Base-by-base conservation (phyloP, 2,329 filamentous ascomycete species). In the Scedosporium dehoogii region DNA sequence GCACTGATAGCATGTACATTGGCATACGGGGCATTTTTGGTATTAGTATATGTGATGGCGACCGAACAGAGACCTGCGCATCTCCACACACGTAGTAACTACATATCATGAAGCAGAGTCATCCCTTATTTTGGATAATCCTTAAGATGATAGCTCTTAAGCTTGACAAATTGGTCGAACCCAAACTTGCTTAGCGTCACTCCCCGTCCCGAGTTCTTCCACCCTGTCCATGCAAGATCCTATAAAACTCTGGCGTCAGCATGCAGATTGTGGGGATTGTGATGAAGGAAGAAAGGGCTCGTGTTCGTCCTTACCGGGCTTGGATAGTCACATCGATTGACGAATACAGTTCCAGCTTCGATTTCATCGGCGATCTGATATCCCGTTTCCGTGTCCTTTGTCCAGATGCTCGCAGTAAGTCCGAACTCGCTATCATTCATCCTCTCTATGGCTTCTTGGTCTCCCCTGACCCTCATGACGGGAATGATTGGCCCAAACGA, bases 351-450 rank as follows among this genome's bases (percentile, higher is more conserved):
- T 51, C 93, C 93, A 56, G 93, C 92, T 73, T 97, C 92, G 58
- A 97, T 85, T 59, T 87, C 81, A 62, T 94, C 87, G 46, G 88
- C 85, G 60, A 97, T 80, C 72, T 89, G 83, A 68, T 92, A 86
- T 16, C 88, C 93, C 71, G 81, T 87, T 56, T 78, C 80, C 2
- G 86, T 85, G 71, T 97, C 91, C 74, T 94, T 96, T 63, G 92
- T 96, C 93, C 93, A 97, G 69, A 97, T 92, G 70, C 91, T 96
- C n/a, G 92, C 93, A 3, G 93, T 97, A 65, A 97, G 81, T 4
- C 93, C 93, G 72, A 96, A 96, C 67, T 96, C 87, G 76, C 90
- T 94, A 73, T 96, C 92, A 70, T 97, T 97, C 92, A 97, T 97
- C 59, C 93, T 77, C 67, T 80, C 77, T 65, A 97, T 77, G 1